These are phyloP conservation scores for Russula vinacea DNA, from an alignment of 768 basidiomycete species.

Conservation along the genomic window DNA sequence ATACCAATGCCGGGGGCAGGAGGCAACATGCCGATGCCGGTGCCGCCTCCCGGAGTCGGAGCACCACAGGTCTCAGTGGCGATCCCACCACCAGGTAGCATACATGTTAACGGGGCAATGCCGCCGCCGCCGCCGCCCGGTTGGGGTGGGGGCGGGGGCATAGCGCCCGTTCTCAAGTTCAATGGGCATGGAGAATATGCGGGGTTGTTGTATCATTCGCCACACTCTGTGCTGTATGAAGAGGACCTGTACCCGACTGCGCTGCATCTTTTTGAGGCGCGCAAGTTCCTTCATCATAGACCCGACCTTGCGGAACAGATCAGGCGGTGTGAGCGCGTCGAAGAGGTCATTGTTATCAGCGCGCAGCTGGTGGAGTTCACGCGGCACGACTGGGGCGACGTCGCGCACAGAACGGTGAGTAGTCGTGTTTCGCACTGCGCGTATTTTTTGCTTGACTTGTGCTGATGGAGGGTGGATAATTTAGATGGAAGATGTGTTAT, in stretches of 20 bases:
- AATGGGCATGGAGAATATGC: constrained; percentile 36
- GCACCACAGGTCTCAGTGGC: no score
- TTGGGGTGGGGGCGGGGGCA: constrained; percentile 1
- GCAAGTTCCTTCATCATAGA: constrained; percentile 56
- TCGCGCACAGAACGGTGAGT: constrained; percentile 52
- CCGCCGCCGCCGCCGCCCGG: not conserved
- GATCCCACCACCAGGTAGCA: no score
- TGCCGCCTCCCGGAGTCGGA: no score
- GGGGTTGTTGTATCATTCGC: constrained; percentile 65
- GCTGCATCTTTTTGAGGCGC: constrained; percentile 71
- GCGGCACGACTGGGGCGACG: constrained; percentile 53
- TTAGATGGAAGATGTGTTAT: constrained; percentile 68
- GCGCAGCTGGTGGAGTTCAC: constrained; percentile 37
- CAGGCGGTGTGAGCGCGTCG: constrained; percentile 41
- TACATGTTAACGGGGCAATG: no score
- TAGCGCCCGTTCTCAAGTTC: constrained; percentile 37
- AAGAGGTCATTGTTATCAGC: constrained; percentile 41
- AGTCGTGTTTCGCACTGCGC: not conserved
- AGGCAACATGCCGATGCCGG: no score
- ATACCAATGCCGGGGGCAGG: no score
- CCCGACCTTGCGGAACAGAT: constrained; percentile 57
- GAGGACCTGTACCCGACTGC: constrained; percentile 62
- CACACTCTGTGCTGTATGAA: constrained; percentile 55
- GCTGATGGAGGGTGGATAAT: constrained; percentile 3
- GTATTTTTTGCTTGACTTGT: no score